Base-by-base conservation (phyloP, 768 basidiomycete species). In the Chalciporus piperatus region DNA sequence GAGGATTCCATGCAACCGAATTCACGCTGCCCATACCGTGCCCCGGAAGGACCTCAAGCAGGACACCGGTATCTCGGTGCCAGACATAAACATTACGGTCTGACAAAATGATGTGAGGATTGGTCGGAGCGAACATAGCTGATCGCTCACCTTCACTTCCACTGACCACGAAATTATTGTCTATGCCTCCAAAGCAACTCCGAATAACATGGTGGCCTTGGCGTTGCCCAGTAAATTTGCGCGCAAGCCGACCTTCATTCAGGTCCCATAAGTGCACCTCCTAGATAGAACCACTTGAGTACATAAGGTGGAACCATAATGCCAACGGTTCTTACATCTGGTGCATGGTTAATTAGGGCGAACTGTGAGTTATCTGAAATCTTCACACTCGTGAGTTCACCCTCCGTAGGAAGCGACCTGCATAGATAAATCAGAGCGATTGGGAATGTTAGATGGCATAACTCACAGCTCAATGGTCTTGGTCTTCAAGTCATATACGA, bases 81-180 rank as follows among this genome's bases (percentile, higher is more conserved):
- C 96, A 99, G 32, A 98, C 82, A 72, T 98, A 97, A 41, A 98
- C 87, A 56, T 89, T 89, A 40, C 87, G 83, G 70, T 99, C 97
- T 98, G 65, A 38, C 25, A 40, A n/a, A 32, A 47, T 52, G 33
- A 20, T 38, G 56, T 55, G 55, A 60, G 41, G 9, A 40, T 46
- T 47, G 50, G 23, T 33, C 41, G 39, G 30, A 47, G 13, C 43
- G 22, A 41, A 28, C 13, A 38, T n/a, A 35, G 30, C 9, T 12
- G 32, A 39, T 33, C 22, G 59, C 80, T 47, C 57, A 92, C 96
- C 96, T 84, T 98, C 96, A 63, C 93, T 96, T 19, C 96, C 97
- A 62, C 90, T 93, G 54, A 92, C 81, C 46, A 99, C 80, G 65
- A 95, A 94, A 64, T 88, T 91, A 47, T 85, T 87, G 61, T 89